Base-by-base conservation (phyloP, 768 basidiomycete species). In the Chlorophyllum brunneum region DNA sequence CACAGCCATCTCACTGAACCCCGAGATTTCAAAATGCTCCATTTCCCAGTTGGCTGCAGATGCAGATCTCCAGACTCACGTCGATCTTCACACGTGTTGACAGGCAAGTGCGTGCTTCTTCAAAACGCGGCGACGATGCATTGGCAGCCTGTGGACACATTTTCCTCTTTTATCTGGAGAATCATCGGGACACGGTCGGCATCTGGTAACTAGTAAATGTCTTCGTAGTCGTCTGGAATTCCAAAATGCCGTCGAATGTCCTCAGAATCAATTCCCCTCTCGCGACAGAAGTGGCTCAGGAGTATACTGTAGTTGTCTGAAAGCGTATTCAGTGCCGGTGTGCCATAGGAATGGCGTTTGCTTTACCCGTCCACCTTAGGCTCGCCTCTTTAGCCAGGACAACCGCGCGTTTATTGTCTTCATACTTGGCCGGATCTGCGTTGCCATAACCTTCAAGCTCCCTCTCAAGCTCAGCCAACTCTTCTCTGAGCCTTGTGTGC, bases 331-430 rank as follows among this genome's bases (percentile, higher is more conserved):
- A 16, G 48, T 27, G 43, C 36, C 13, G 8, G 15, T 13, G n/a
- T 16, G 31, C 5, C 39, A 2, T 49, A 33, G 36, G 46, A 48
- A 23, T 26, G 22, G 18, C 44, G 11, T 33, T 67, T n/a, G n/a
- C n/a, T 82, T 51, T 58, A 95, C 94, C 94, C 30, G 94, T 98
- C 89, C 92, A 94, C 11, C 91, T 82, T 20, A 85, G 64, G 10
- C 86, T 81, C 10, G 91, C 92, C 63, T 95, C 92, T 56, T 86
- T 89, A 2, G 88, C 91, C 11, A 94, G 73, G 45, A 79, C 75
- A 8, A 82, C 75, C 0, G 86, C 91, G 41, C 87, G 71, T 44
- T 77, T 82, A 64, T 84, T 87, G 63, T 86, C 83, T 61, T 93
- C 87, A 18, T 93, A 76, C 66, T 83, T 87, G 39, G 73, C 78